Evolutionary conservation across 371 early-diverging fungal genomes (phyloP), one percentile per base, ranked within the genome.

Genomic region (Mortierella sp.): DNA sequence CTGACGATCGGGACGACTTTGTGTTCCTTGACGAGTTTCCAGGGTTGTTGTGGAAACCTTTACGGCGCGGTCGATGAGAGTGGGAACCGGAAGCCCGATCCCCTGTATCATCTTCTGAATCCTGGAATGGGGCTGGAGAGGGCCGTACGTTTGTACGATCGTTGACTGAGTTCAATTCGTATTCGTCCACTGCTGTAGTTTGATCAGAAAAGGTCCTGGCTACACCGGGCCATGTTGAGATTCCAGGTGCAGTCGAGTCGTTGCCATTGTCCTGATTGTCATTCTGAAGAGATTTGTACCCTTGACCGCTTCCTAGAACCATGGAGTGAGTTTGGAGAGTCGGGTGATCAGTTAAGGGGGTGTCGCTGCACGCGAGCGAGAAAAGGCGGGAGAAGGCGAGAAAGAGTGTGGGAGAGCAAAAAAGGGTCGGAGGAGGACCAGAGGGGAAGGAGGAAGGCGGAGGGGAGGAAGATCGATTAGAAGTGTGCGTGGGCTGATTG

Each of bases 241-340:
- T 56, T 21, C 44, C 24, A 31, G 51, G 41, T 13, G 54, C 24
- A 28, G n/a, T 39, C 19, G 50, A 43, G 21, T 40, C 28, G 41
- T 51, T n/a, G 49, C 48, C 49, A 16, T 53, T 46, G 14, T 63
- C 60, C 22, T 65, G 66, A 27, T 21, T 49, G 10, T 57, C 31
- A 51, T 59, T 49, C 34, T 39, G 39, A 16, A 74, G 25, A 22
- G 68, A 67, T 50, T 63, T 56, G 55, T 74, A 70, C 28, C 54
- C 46, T 28, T n/a, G 64, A 17, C 76, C 60, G 24, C 13, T 40
- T 39, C 76, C 76, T 74, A 68, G 57, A 57, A 54, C 57, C 76
- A 74, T 74, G 54, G 58, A 21, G 43, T 37, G 34, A 9, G 29
- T 3, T 13, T 41, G 13, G 24, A 27, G 28, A 22, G 16, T 2